These are phyloP conservation scores for Fraxinus floribunda DNA, from an alignment of 305 asterid species.

Conservation along the genomic window DNA sequence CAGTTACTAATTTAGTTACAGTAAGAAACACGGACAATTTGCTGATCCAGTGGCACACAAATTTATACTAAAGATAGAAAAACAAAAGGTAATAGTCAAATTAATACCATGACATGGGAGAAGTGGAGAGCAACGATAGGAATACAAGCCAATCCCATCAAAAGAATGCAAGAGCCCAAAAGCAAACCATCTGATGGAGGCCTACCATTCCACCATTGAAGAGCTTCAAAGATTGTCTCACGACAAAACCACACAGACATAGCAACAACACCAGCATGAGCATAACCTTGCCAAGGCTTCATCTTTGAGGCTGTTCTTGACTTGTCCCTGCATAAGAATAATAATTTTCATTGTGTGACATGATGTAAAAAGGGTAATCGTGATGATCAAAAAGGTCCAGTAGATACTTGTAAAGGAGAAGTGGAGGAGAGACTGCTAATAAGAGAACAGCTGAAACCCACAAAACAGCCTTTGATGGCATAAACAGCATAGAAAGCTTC, in stretches of 20 bases:
- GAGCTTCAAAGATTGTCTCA: conserved; percentile 95
- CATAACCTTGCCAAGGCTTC: conserved; percentile 97
- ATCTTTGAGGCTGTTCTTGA: conserved; percentile 84
- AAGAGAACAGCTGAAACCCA: conserved; percentile 95
- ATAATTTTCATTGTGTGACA: conserved; percentile 15
- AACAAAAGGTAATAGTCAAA: conserved; percentile 1
- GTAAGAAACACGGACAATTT: conserved; percentile 10
- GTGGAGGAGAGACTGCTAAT: conserved; percentile 92
- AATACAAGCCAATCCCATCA: conserved; percentile 83
- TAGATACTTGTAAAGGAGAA: conserved; percentile 87
- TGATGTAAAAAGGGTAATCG: not conserved
- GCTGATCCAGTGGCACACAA: not conserved
- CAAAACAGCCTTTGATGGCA: conserved; percentile 82
- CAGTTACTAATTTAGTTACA: conserved; percentile 4
- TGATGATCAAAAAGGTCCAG: conserved; percentile 24
- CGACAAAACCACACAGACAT: conserved; percentile 91
- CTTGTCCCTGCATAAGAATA: conserved; percentile 70
- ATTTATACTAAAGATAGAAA: conserved; percentile 6
- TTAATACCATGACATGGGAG: conserved; percentile 83
- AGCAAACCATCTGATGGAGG: conserved; percentile 96
- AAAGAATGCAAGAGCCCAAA: conserved; percentile 81
- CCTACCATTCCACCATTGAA: conserved; percentile 99
- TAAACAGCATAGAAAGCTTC: conserved; percentile 80
- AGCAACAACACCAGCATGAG: conserved; percentile 84
- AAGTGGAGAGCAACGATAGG: conserved; percentile 95